Evolutionary conservation across 2,329 filamentous ascomycete genomes (phyloP), one percentile per base, ranked within the genome.

Genomic region (Aspergillus arachidicola): DNA sequence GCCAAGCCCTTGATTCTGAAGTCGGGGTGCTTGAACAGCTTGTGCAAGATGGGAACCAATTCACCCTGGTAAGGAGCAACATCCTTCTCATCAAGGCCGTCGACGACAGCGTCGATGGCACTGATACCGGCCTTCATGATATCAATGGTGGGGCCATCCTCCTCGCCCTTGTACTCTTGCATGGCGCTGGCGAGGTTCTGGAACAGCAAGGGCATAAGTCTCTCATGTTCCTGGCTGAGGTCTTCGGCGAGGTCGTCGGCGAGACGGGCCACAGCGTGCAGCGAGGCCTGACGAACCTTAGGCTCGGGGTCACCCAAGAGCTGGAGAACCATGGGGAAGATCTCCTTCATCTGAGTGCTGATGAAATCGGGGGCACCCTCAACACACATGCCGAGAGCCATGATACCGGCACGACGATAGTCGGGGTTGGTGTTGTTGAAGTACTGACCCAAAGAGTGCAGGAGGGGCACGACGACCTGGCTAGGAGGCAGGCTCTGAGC

Each of bases 311-410:
- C 95, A 75, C 93, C 78, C 45, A 99, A 87, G 10, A 98, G 86
- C 73, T 88, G 89, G 62, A 97, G 85, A 63, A 98, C 89, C 70
- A 92, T 85, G 56, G 95, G 95, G 77, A 98, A 87, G 69, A 98
- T 91, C 68, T 90, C 87, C 73, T 90, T 86, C 66, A 98, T 87
- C 80, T 99, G 95, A 23, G 94, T 97, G 67, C 92, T 93, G 74
- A 98, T 93, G 80, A 98, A 99, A 78, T 99, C 95, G 19, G 95
- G 95, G 34, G 95, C 94, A 71, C 95, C 95, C 83, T 98, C 95
- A 59, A 97, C 94, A 71, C 92, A 94, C 83, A 94, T 96, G 64
- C 94, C 94, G 6, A 99, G 86, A 56, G 94, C 91, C 66, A 98
- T 85, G 75, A 98, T 95, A 79, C 92, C 94, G 60, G 94, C 94